phyloP scores from a whole-genome alignment of 2,329 filamentous ascomycete species.

The Aspergillus piperis region DNA sequence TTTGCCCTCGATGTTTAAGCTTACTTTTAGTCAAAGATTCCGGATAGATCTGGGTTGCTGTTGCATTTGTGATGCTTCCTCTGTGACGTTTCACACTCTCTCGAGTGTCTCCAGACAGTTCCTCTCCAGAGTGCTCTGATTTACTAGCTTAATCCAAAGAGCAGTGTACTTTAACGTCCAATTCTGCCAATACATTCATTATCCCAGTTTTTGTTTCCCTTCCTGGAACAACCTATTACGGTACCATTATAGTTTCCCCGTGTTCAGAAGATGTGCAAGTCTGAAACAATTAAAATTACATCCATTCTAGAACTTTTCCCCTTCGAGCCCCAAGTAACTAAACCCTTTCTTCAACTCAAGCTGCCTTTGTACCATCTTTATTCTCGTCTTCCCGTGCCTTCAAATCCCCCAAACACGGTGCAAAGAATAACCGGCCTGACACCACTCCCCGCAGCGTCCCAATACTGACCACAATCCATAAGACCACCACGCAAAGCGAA shows the following conservation, averaged over 20 bases:
- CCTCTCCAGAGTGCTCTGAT: no score
- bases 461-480: conserved; percentile 58
- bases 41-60: not conserved
- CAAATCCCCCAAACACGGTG: conserved; percentile 54
- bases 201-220: no score
- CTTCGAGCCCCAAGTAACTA: not conserved
- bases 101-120: no score
- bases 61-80: not conserved
- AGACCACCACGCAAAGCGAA: conserved; percentile 51
- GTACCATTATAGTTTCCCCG: no score
- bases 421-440: conserved; percentile 55
- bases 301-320: not conserved
- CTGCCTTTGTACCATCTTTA: conserved; percentile 20
- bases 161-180: no score
- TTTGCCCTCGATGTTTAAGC: not conserved
- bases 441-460: conserved; percentile 53
- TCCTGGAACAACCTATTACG: no score
- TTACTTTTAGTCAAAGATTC: not conserved
- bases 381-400: conserved; percentile 19
- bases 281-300: no score
- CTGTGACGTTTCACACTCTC: not conserved
- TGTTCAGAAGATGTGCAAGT: no score
- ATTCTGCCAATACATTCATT: no score
- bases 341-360: conserved; percentile 8
- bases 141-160: no score